Evolutionary conservation across 495 filamentous ascomycete species (phyloP), one percentile per base, ranked within the genome.

Genomic region (Neurospora sp.): DNA sequence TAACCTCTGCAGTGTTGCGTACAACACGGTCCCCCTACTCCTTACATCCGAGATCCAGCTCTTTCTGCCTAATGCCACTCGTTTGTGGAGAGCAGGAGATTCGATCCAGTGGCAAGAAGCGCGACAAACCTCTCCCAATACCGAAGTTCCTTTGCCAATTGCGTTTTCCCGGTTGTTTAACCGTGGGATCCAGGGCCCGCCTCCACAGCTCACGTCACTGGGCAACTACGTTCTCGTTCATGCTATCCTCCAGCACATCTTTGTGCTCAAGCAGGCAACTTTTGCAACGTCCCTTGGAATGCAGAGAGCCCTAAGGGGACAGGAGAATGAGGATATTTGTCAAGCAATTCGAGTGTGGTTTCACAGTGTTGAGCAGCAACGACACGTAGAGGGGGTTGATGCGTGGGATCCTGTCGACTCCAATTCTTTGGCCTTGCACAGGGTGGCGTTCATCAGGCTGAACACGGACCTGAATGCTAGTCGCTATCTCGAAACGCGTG

Each of bases 161-260:
- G 85, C 85, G 0, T 84, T 88, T 41, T 78, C 84, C 48, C 77
- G 82, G 66, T 74, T 88, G 37, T 82, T 89, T 46, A 84, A 82
- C 39, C 82, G 82, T 12, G 76, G 82, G 0, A 77, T 83, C 2
- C 85, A 87, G 72, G 82, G 80, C 18, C 83, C 85, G 16, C 85
- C 85, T 4, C 80, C 87, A 9, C 85, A 87, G 74, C 84, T 80
- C 77, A 90, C 90, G 9, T 89, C 89, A 1, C 83, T 92, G 0
- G 90, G 90, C 18, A 89, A 89, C 74, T 92, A 92, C 74, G 85
- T 90, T 6, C 85, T 92, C 5, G 91, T 93, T 42, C 88, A 91
- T 74, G 90, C 89, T 0, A 80, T 93, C 70, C 85, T 92, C 16
- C 91, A 93, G 74, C 88, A 91, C 66, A 91, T 93, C 37, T 92